Percentiles rank a stretch among this genome's conserved stretches.
Evolutionary conservation across 2,329 filamentous ascomycete genomes (phyloP).

Genomic region (Chrysoporthe cubensis): DNA sequence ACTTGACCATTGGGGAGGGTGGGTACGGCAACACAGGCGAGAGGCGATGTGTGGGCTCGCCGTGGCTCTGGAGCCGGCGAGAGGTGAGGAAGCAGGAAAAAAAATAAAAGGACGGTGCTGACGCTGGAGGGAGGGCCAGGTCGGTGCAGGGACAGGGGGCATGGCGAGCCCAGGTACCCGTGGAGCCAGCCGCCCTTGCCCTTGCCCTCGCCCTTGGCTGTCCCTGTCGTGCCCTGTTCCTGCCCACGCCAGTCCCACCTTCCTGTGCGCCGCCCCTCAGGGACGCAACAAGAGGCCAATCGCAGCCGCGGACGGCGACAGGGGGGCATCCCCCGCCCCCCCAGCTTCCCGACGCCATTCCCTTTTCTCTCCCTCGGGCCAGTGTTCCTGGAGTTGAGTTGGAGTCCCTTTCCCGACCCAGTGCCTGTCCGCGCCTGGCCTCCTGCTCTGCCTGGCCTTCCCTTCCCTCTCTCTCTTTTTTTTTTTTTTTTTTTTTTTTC

Average conservation of each 20-base stretch:
- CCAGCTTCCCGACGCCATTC: background rate
- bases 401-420: constrained; percentile 1
- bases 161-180: background rate
- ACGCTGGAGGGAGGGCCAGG: background rate
- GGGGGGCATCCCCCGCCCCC: constrained; percentile 12
- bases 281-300: constrained; percentile 4
- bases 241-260: constrained; percentile 10
- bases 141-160: background rate
- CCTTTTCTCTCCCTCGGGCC: constrained; percentile 7
- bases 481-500: constrained; percentile 32
- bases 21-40: background rate
- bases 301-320: background rate
- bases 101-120: background rate
- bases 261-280: constrained; percentile 2
- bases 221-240: constrained; percentile 7
- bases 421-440: constrained; percentile 2
- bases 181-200: constrained; percentile 5
- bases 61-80: background rate
- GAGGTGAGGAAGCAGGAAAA: background rate
- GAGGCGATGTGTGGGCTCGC: background rate
- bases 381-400: background rate
- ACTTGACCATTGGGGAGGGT: background rate
- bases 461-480: background rate
- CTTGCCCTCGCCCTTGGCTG: constrained; percentile 1
- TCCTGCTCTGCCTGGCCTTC: constrained; percentile 21